Evolutionary conservation across 169 alveolate genomes (phyloP).

Genomic region (Plasmodium relictum): DNA sequence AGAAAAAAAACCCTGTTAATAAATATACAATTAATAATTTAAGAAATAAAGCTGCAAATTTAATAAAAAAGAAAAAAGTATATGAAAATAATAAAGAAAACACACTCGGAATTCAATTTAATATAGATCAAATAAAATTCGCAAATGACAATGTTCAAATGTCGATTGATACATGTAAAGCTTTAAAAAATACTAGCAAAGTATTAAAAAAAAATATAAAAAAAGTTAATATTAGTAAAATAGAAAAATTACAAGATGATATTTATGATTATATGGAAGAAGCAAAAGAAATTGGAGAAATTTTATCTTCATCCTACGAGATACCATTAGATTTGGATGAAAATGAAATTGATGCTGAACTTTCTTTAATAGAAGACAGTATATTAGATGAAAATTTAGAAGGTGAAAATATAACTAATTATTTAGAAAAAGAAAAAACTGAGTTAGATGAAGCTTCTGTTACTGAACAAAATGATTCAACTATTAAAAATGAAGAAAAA

Average conservation of each 20-base stretch:
- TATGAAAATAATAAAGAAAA: slow-evolving; percentile 72
- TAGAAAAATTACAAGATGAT: slow-evolving; percentile 77
- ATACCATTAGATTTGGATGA: slow-evolving; percentile 68
- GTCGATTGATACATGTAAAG: slow-evolving; percentile 76
- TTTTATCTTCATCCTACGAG: slow-evolving; percentile 56
- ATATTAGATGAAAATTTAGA: slow-evolving; percentile 69
- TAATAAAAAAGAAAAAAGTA: slow-evolving; percentile 56
- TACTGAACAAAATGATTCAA: slow-evolving; percentile 2
- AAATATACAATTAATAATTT: slow-evolving; percentile 47
- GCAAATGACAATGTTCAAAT: slow-evolving; percentile 75
- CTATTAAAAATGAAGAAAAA: slow-evolving; percentile 17
- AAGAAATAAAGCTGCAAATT: slow-evolving; percentile 65
- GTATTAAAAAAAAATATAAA: slow-evolving; percentile 72
- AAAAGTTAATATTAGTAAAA: slow-evolving; percentile 70
- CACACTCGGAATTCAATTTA: slow-evolving; percentile 76
- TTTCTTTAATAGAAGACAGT: slow-evolving; percentile 70
- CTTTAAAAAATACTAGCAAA: slow-evolving; percentile 55
- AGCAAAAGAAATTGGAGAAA: slow-evolving; percentile 70
- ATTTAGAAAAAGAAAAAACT: slow-evolving; percentile 39
- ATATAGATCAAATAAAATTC: slow-evolving; percentile 72
- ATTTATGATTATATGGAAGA: slow-evolving; percentile 71
- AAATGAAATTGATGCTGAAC: slow-evolving; percentile 74
- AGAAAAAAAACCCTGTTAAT: slow-evolving; percentile 60
- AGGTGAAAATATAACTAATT: slow-evolving; percentile 47
- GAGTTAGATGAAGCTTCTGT: slow-evolving; percentile 4